Evolutionary conservation across 805 yeast species (phyloP).

Genomic region (Sugiyamaella floridensis): DNA sequence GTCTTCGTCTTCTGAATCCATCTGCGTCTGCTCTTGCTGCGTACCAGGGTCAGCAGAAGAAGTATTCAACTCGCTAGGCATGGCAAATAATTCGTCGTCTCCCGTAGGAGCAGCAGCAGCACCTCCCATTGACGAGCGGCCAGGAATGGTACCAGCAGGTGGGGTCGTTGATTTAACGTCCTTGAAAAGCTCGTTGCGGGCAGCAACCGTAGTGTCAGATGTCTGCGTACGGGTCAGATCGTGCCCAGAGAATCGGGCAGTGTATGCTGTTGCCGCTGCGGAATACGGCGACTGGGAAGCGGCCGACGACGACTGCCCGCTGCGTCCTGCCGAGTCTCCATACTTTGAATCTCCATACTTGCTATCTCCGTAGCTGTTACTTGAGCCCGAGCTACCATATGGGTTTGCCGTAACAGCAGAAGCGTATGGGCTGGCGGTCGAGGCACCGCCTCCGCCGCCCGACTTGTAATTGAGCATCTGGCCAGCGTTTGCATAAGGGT

Average conservation of each 20-base stretch:
- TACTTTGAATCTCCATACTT: neutral
- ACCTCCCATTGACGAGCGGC: neutral
- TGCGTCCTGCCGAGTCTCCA: neutral
- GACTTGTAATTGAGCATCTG: slow-evolving; percentile 2
- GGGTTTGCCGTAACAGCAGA: neutral
- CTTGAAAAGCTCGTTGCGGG: slow-evolving; percentile 27
- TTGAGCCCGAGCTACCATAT: neutral
- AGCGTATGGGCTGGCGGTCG: neutral
- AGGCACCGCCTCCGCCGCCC: neutral
- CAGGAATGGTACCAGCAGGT: neutral
- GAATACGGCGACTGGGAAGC: slow-evolving; percentile 17
- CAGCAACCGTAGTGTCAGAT: slow-evolving; percentile 12
- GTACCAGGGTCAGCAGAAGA: neutral
- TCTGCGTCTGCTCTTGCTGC: slow-evolving; percentile 11
- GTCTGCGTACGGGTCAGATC: slow-evolving; percentile 19
- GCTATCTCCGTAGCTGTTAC: neutral
- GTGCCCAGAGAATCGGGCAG: slow-evolving; percentile 15
- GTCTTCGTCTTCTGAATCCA: slow-evolving; percentile 65
- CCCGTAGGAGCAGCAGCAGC: slow-evolving; percentile 3
- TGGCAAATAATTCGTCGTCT: slow-evolving; percentile 27
- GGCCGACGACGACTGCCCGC: neutral
- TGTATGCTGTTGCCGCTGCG: slow-evolving; percentile 15
- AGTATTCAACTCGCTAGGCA: slow-evolving; percentile 21
- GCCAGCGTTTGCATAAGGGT: slow-evolving; percentile 11
- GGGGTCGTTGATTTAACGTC: slow-evolving; percentile 8